A percentile compares a stretch with the other conserved stretches of the same genome.
Conservation (phyloP, 345 rosid species). For the Syzygium aromaticum region DNA sequence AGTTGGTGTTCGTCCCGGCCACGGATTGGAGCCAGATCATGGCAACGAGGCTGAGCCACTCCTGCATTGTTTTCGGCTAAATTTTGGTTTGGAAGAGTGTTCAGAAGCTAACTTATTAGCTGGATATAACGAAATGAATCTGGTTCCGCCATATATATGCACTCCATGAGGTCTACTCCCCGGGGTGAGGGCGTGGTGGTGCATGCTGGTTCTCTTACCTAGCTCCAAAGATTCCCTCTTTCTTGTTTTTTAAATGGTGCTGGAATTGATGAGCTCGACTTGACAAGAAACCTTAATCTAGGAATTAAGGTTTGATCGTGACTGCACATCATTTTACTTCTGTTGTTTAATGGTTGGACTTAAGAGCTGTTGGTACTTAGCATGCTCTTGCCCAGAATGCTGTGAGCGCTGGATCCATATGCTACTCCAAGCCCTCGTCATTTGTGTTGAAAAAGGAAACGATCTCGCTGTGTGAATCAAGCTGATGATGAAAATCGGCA, state of each 20-base stretch:
- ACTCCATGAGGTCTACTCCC: neutral
- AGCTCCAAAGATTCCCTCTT: neutral
- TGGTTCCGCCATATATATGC: neutral
- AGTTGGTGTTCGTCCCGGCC: slow-evolving; percentile 72
- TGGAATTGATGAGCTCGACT: neutral
- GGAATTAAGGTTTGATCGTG: neutral
- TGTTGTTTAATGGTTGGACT: neutral
- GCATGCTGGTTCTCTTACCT: neutral
- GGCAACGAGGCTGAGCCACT: slow-evolving; percentile 71
- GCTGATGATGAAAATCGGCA: neutral
- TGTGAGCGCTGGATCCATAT: neutral
- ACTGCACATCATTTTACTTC: neutral
- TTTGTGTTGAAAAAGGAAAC: neutral
- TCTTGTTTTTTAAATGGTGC: neutral
- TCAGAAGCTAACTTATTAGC: neutral
- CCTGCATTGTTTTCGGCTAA: neutral
- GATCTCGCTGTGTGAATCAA: neutral
- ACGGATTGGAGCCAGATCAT: slow-evolving; percentile 76
- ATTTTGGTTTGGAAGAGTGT: neutral
- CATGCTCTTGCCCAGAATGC: neutral
- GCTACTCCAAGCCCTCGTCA: neutral
- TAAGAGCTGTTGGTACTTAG: neutral
- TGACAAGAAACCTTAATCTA: neutral
- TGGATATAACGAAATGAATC: neutral
- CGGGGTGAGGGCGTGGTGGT: neutral